phyloP scores from a whole-genome alignment of 192 early-diverging fungal genomes.

The Gigaspora rosea region DNA sequence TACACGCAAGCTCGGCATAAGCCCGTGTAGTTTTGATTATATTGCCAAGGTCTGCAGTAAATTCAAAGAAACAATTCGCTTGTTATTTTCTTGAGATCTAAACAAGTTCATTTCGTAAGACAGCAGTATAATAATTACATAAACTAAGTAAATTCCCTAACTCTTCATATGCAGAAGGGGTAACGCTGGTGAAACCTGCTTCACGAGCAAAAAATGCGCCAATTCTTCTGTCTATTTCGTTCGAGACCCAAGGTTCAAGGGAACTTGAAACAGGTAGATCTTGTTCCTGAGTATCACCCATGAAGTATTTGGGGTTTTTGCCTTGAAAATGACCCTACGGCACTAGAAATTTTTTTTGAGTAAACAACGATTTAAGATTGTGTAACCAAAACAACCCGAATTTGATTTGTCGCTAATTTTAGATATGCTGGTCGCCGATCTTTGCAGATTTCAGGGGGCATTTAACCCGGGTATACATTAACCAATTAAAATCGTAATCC shows the following conservation, averaged over 20 bases:
- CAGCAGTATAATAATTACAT: background rate
- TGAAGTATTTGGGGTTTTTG: too few relatives aligned
- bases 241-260: background rate
- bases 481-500: too few relatives aligned
- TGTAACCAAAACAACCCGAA: too few relatives aligned
- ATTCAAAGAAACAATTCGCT: background rate
- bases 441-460: too few relatives aligned
- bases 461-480: too few relatives aligned
- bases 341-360: too few relatives aligned
- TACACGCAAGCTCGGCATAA: constrained; percentile 55
- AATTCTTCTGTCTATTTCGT: constrained; percentile 15
- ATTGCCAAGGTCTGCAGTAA: background rate
- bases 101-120: background rate
- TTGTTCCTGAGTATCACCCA: too few relatives aligned
- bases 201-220: constrained; percentile 22
- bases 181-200: constrained; percentile 19
- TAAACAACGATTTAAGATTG: too few relatives aligned
- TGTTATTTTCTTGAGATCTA: background rate
- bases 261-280: too few relatives aligned
- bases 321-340: too few relatives aligned
- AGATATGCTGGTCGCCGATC: too few relatives aligned
- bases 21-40: constrained; percentile 39
- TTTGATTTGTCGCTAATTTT: too few relatives aligned
- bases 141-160: background rate
- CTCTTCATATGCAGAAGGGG: constrained; percentile 11